These are phyloP conservation scores for Baudoinia panamericana DNA, from an alignment of 495 filamentous ascomycete genomes.

Conservation along the genomic window DNA sequence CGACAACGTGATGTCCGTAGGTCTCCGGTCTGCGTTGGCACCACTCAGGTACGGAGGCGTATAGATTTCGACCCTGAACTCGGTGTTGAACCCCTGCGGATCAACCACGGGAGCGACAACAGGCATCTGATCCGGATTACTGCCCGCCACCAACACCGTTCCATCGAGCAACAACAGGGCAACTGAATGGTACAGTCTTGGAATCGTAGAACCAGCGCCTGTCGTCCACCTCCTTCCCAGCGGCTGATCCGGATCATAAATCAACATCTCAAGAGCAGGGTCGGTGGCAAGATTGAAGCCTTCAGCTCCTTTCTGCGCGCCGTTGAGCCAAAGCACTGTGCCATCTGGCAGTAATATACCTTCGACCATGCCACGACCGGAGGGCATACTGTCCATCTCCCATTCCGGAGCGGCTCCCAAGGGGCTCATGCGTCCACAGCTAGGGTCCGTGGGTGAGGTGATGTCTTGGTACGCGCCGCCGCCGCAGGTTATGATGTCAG, in stretches of 20 bases:
- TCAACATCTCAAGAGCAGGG: slow-evolving; percentile 43
- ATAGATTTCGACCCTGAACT: slow-evolving; percentile 49
- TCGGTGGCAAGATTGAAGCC: slow-evolving; percentile 42
- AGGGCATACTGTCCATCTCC: slow-evolving; percentile 53
- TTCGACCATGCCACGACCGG: slow-evolving; percentile 50
- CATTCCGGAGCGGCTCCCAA: slow-evolving; percentile 38
- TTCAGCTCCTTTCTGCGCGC: slow-evolving; percentile 43
- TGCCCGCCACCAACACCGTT: slow-evolving; percentile 44
- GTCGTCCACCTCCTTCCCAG: slow-evolving; percentile 41
- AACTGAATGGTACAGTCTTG: slow-evolving; percentile 47
- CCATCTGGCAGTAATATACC: slow-evolving; percentile 47
- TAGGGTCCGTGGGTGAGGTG: slow-evolving; percentile 44
- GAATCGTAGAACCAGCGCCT: slow-evolving; percentile 36
- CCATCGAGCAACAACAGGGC: slow-evolving; percentile 46
- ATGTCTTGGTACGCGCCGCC: slow-evolving; percentile 53
- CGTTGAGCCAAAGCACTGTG: slow-evolving; percentile 48
- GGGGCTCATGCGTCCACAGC: slow-evolving; percentile 46
- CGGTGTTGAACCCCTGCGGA: slow-evolving; percentile 36
- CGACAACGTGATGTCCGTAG: slow-evolving; percentile 35
- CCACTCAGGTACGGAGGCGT: slow-evolving; percentile 48
- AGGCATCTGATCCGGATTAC: slow-evolving; percentile 46
- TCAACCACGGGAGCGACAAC: slow-evolving; percentile 32
- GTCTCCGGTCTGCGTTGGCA: slow-evolving; percentile 35
- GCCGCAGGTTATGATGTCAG: slow-evolving; percentile 47
- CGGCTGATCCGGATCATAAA: slow-evolving; percentile 42